These are phyloP conservation scores for Mucor circinelloides DNA, from an alignment of 371 early-diverging fungal species.

Conservation along the genomic window DNA sequence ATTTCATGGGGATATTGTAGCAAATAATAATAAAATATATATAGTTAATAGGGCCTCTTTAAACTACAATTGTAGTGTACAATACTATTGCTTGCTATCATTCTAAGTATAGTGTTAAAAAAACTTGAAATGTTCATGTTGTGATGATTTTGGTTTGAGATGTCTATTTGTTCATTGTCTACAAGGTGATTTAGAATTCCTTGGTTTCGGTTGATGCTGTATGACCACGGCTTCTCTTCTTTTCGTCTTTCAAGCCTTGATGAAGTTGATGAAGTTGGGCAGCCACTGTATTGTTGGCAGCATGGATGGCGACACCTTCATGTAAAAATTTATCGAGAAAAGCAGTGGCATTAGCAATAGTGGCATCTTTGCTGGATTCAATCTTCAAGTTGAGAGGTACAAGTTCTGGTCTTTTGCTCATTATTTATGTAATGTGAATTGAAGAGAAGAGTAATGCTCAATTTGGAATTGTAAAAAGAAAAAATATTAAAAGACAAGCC, in stretches of 20 bases:
- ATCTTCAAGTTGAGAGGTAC: conserved; percentile 48
- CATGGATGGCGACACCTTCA: conserved; percentile 53
- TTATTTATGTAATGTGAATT: not conserved
- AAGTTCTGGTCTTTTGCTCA: conserved; percentile 33
- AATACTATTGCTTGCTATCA: not conserved
- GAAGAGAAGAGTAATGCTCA: not conserved
- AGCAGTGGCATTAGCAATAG: conserved; percentile 32
- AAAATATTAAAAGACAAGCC: conserved; percentile 12
- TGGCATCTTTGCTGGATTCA: conserved; percentile 30
- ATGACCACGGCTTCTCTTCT: conserved; percentile 29
- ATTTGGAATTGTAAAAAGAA: not conserved
- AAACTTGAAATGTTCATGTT: not conserved
- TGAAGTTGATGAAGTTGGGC: conserved; percentile 53
- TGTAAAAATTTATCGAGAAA: conserved; percentile 52
- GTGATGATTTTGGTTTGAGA: not conserved
- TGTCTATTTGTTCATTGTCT: not conserved
- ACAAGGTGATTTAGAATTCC: conserved; percentile 12
- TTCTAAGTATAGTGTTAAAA: not conserved
- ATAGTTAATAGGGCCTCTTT: not conserved
- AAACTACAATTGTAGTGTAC: not conserved
- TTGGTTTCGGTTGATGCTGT: conserved; percentile 8
- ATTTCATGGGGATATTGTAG: conserved; percentile 1
- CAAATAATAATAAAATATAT: not conserved
- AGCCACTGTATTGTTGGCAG: conserved; percentile 53
- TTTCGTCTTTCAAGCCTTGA: conserved; percentile 50